Evolutionary conservation across 192 early-diverging fungal species (phyloP).

Genomic region (Coemansia sp.): DNA sequence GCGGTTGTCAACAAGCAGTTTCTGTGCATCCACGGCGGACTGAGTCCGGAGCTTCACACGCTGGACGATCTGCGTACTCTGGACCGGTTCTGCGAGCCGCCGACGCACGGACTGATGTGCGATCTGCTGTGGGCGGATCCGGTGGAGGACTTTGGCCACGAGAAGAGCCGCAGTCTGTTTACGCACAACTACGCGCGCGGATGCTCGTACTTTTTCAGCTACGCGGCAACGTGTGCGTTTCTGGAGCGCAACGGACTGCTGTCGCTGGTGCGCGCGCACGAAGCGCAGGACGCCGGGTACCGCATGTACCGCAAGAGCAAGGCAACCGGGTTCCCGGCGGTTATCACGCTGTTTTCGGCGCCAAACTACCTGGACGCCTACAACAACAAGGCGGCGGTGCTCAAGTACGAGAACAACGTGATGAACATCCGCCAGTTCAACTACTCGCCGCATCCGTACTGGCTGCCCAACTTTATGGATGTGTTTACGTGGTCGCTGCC

Average conservation of each 20-base stretch:
- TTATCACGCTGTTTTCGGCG: conserved; percentile 82
- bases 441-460: conserved; percentile 95
- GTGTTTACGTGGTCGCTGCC: conserved; percentile 98
- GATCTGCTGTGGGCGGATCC: conserved; percentile 98
- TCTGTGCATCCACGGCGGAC: conserved; percentile 95
- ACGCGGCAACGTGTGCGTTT: conserved; percentile 89
- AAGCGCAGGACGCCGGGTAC: conserved; percentile 56
- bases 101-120: conserved; percentile 97
- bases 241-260: conserved; percentile 92
- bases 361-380: conserved; percentile 98
- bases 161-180: conserved; percentile 91
- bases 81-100: conserved; percentile 94
- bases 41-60: conserved; percentile 89
- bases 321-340: not conserved
- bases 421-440: conserved; percentile 99
- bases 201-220: conserved; percentile 89
- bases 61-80: conserved; percentile 94
- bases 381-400: conserved; percentile 97
- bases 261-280: conserved; percentile 96
- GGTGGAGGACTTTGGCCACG: conserved; percentile 90
- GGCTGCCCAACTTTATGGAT: conserved; percentile 99
- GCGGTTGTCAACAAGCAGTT: conserved; percentile 94
- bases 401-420: conserved; percentile 84
- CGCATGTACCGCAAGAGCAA: conserved; percentile 94
- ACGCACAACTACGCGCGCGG: conserved; percentile 72